phyloP scores from a whole-genome alignment of 306 rosid genomes.

The Corylus avellana region DNA sequence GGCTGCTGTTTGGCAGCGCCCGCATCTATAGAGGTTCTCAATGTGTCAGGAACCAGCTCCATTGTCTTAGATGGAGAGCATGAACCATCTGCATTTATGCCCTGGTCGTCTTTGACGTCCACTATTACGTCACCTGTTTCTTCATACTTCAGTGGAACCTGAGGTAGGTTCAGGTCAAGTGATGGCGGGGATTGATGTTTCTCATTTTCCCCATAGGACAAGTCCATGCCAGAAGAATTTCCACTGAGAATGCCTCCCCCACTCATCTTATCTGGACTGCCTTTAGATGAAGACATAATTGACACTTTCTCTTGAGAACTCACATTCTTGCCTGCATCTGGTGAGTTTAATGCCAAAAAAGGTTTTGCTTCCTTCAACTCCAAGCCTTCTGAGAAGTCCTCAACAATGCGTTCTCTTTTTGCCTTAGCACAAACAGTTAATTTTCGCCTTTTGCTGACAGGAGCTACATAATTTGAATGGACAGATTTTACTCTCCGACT shows the following conservation, averaged over 20 bases:
- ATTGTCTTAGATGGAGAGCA: constrained; percentile 21
- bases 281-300: constrained; percentile 31
- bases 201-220: constrained; percentile 32
- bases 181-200: constrained; percentile 37
- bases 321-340: constrained; percentile 35
- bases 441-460: constrained; percentile 58
- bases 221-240: constrained; percentile 25
- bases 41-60: constrained; percentile 26
- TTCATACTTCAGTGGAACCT: constrained; percentile 35
- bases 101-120: constrained; percentile 25
- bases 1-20: constrained; percentile 27
- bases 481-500: constrained; percentile 46
- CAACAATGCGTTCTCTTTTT: constrained; percentile 39
- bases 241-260: constrained; percentile 16
- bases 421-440: constrained; percentile 57
- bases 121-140: constrained; percentile 27
- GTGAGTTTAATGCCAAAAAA: constrained; percentile 31
- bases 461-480: constrained; percentile 47
- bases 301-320: constrained; percentile 33
- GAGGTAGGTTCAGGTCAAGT: constrained; percentile 30
- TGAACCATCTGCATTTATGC: constrained; percentile 23
- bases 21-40: constrained; percentile 18
- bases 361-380: constrained; percentile 33
- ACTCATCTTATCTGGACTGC: constrained; percentile 30
- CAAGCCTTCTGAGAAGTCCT: constrained; percentile 39